Evolutionary conservation across 306 rosid genomes (phyloP), one percentile per base, ranked within the genome.

Genomic region (Cicer cuneatum): DNA sequence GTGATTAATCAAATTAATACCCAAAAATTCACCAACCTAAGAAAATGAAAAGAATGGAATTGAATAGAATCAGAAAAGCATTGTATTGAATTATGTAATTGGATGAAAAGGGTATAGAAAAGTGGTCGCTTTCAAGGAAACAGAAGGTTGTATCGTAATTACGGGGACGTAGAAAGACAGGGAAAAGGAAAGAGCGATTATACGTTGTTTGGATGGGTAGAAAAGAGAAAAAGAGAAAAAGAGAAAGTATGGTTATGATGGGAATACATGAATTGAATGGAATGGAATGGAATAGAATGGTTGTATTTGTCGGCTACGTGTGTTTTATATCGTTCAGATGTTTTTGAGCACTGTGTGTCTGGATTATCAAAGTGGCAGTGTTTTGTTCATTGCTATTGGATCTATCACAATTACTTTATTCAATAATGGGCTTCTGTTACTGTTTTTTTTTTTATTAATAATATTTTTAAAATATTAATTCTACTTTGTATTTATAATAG

Each of bases 181-280:
- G 9, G 56, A 48, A 24, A 52, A 54, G 52, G 62, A 66, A 51
- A 48, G 41, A 41, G 58, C 10, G 29, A 14, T 56, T 56, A 47
- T 2, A 16, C 9, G 64, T 33, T 59, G 66, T 59, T 59, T 59
- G 66, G 66, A 59, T 59, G 39, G 42, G 66, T 33, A 59, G 66
- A 59, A 59, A 59, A 59, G 43, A 21, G 2, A 24, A n/a, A 46
- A 14, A 24, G 52, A 73, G 53, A 58, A 58, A 14, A 45, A 67
- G 33, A 52, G 67, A 69, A 15, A 68, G 70, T 7, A 73, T 46
- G 78, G 83, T 78, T 66, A 78, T 65, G 73, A 16, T 15, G 16
- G 81, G 76, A 74, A 75, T 29, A 78, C 72, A 85, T 67, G 65
- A 72, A 53, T 3, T 19, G 8, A 10, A 10, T 8, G 10, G 57